Evolutionary conservation across 768 basidiomycete genomes (phyloP), one percentile per base, ranked within the genome.

Genomic region (Cystofilobasidium macerans): DNA sequence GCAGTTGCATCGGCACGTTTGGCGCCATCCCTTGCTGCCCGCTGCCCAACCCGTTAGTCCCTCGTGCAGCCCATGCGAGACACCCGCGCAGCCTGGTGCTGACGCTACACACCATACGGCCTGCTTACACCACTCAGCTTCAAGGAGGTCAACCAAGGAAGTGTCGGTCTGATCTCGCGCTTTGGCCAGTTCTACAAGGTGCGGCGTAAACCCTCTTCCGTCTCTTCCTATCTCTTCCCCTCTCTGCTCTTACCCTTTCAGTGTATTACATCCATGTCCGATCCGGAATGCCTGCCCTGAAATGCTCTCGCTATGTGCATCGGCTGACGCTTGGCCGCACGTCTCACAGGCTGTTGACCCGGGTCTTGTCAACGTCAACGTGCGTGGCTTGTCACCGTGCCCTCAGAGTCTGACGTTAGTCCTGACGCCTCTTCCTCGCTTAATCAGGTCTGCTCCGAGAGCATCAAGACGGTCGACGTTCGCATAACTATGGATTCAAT

Each of bases 401-500:
- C 9, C 30, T 6, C 18, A 64, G 20, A 32, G 24, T n/a, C n/a
- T n/a, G n/a, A n/a, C n/a, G 35, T n/a, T 30, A n/a, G n/a, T 51
- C 33, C 30, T 26, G n/a, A n/a, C n/a, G 18, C 33, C 45, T 22
- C n/a, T 33, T 18, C 18, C 33, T 13, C 45, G n/a, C 33, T 24
- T 24, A 9, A 9, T n/a, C 60, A 18, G 1, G 24, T 24, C 47
- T 54, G 36, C 36, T 36, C 35, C n/a, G 22, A 98, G 76, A 81
- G 82, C 1, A 81, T 98, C 51, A 84, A 85, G 65, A 76, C 87
- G 57, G 89, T 97, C 70, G 89, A 95, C 73, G 92, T 97, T 77
- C 94, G 93, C 77, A 94, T 98, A 70, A 92, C 94, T 76, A 91
- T 97, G 71, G 87, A 84, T 70, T 78, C 86, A 30, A 90, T 93